Conservation (phyloP, 805 yeast genomes). For the Ogataea parapolymorpha region DNA sequence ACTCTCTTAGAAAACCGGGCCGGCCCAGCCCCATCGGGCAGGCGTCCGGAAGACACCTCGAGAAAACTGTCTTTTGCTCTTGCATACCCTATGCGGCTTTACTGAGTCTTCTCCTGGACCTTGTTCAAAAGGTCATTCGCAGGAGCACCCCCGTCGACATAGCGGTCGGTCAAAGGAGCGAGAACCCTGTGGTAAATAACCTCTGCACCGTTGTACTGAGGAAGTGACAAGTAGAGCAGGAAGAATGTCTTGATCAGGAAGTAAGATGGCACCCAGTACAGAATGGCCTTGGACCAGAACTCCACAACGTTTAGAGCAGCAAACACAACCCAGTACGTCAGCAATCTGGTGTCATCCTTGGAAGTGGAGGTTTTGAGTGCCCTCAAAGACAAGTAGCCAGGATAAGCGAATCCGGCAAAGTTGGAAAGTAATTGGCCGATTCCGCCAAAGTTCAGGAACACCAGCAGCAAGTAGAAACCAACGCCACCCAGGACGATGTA, state of each 20-base stretch:
- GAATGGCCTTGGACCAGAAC: slow-evolving; percentile 91
- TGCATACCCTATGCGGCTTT: slow-evolving; percentile 1
- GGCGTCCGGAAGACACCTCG: too few relatives aligned
- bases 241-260: slow-evolving; percentile 88
- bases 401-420: slow-evolving; percentile 85
- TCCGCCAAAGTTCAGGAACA: slow-evolving; percentile 90
- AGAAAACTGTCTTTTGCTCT: neutral
- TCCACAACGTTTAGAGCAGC: slow-evolving; percentile 88
- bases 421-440: slow-evolving; percentile 92
- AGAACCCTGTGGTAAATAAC: slow-evolving; percentile 62
- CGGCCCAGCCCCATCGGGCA: neutral
- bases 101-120: slow-evolving; percentile 46
- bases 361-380: slow-evolving; percentile 73
- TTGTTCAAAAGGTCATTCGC: slow-evolving; percentile 39
- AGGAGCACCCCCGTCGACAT: slow-evolving; percentile 32
- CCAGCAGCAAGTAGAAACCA: slow-evolving; percentile 65
- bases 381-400: slow-evolving; percentile 81
- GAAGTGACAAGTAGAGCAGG: slow-evolving; percentile 84
- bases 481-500: slow-evolving; percentile 71
- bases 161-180: slow-evolving; percentile 58
- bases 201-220: slow-evolving; percentile 83
- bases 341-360: slow-evolving; percentile 79
- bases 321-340: slow-evolving; percentile 98
- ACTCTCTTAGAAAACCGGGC: neutral
- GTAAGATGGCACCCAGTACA: slow-evolving; percentile 96